These are phyloP conservation scores for Penstemon davidsonii DNA, from an alignment of 257 asterid species.

Conservation along the genomic window DNA sequence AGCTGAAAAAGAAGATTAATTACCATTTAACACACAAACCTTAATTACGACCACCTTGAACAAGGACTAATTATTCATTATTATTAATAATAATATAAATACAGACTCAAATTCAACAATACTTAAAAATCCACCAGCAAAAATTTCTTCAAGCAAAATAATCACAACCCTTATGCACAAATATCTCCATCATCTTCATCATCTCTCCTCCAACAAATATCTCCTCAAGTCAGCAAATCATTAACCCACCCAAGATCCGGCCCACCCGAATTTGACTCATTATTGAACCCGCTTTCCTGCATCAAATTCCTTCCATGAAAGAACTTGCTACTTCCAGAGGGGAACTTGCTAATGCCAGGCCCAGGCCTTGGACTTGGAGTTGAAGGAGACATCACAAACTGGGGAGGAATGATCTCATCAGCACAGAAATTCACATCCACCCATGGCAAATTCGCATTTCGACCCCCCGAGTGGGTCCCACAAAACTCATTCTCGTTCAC, in stretches of 20 bases:
- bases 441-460: constrained; percentile 34
- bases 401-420: constrained; percentile 48
- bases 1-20: too few relatives aligned
- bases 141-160: too few relatives aligned
- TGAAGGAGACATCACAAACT: constrained; percentile 69
- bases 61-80: too few relatives aligned
- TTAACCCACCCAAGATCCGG: constrained; percentile 97
- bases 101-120: too few relatives aligned
- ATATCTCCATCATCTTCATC: neutral
- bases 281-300: constrained; percentile 45
- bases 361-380: constrained; percentile 31
- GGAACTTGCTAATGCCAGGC: constrained; percentile 28
- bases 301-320: constrained; percentile 37
- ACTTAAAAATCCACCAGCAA: too few relatives aligned
- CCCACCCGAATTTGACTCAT: constrained; percentile 45
- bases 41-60: too few relatives aligned
- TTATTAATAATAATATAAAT: too few relatives aligned
- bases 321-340: constrained; percentile 28
- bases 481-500: constrained; percentile 16
- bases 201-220: neutral
- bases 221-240: constrained; percentile 70
- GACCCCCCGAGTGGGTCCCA: neutral
- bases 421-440: constrained; percentile 48
- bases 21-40: too few relatives aligned
- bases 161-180: neutral